Percentiles rank a stretch among this genome's conserved stretches.
These are phyloP conservation scores for Tulasnella sp. DNA, from an alignment of 768 basidiomycete genomes.

Conservation along the genomic window DNA sequence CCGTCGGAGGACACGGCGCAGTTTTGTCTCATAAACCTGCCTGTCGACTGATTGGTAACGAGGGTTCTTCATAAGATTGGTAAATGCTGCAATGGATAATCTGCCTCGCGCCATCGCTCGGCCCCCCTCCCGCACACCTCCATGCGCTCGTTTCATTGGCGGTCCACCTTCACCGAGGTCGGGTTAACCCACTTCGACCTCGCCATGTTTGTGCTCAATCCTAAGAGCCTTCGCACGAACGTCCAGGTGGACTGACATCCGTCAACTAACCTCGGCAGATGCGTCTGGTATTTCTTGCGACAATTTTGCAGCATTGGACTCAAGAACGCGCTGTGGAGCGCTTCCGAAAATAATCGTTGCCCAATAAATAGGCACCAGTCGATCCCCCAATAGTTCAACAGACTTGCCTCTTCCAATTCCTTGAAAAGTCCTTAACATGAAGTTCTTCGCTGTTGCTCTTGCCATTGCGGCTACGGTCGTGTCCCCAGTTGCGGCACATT, in stretches of 20 bases:
- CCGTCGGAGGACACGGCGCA: not conserved
- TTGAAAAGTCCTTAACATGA: not conserved
- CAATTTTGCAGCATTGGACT: not conserved
- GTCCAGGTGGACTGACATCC: not conserved
- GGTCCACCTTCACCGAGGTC: not conserved
- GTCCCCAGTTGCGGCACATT: constrained; percentile 2
- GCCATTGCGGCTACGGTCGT: not conserved
- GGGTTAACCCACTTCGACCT: not conserved
- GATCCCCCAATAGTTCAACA: not conserved
- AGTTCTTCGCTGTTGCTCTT: not conserved
- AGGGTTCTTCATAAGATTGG: not conserved
- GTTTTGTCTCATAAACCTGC: not conserved
- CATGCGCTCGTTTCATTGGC: not conserved
- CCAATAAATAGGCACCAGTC: not conserved
- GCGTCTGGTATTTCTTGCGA: not conserved
- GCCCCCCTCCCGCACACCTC: not conserved
- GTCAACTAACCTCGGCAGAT: not conserved
- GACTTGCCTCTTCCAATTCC: not conserved
- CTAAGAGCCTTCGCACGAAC: not conserved
- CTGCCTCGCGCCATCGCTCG: not conserved
- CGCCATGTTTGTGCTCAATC: not conserved
- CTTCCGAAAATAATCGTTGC: not conserved
- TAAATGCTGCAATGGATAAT: not conserved
- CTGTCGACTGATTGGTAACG: not conserved
- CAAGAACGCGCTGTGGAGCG: not conserved